These are phyloP conservation scores for Termitomyces eurrhizus DNA, from an alignment of 768 basidiomycete genomes.

Conservation along the genomic window DNA sequence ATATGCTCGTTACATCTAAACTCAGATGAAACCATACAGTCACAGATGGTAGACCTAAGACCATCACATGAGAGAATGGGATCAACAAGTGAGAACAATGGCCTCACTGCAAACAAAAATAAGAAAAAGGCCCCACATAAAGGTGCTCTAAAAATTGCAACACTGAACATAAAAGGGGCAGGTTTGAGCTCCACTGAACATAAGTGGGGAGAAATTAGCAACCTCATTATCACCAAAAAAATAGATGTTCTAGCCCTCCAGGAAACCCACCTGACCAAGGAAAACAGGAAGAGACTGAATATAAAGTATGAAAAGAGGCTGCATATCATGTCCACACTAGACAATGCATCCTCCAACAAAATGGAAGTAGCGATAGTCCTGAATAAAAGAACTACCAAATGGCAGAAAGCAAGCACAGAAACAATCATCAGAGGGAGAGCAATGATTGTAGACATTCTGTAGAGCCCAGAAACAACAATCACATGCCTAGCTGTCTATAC, in stretches of 20 bases:
- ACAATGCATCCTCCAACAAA: constrained; percentile 1
- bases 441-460: not conserved
- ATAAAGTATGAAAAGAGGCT: constrained; percentile 11
- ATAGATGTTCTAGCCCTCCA: constrained; percentile 22
- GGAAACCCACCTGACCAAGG: constrained; percentile 10
- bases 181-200: no score
- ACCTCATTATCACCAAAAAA: constrained; percentile 20
- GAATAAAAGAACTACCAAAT: constrained; percentile 24
- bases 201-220: constrained; percentile 26
- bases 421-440: not conserved
- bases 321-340: constrained; percentile 15
- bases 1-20: no score
- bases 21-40: no score
- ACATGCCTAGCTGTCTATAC: no score
- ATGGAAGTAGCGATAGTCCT: constrained; percentile 25
- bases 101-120: no score
- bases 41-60: no score
- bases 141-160: no score
- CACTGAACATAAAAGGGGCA: no score
- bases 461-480: no score
- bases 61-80: no score
- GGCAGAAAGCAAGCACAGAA: constrained; percentile 4
- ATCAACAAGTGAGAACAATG: no score
- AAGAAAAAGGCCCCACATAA: no score
- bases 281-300: constrained; percentile 6